Conservation (phyloP, 73 alveolate genomes). For the Uronychia setigera region DNA sequence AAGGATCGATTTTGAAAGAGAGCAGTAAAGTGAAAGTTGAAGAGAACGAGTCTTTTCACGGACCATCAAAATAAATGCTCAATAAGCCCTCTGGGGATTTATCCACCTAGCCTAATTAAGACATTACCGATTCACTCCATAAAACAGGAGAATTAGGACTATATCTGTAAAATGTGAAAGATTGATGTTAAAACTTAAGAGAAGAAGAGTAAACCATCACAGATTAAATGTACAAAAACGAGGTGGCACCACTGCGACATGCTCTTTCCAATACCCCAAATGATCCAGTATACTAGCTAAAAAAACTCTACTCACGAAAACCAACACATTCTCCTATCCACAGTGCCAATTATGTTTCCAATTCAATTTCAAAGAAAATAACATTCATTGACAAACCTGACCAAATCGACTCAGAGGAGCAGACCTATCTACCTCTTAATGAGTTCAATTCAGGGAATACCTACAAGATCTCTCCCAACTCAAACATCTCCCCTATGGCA, state of each 20-base stretch:
- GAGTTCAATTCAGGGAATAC: background rate
- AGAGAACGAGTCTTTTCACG: too few relatives aligned
- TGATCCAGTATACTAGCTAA: background rate
- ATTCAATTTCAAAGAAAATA: background rate
- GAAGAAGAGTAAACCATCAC: background rate
- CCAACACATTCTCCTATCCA: background rate
- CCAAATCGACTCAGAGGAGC: background rate
- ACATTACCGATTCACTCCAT: background rate
- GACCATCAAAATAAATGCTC: too few relatives aligned
- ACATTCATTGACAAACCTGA: background rate
- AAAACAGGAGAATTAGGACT: background rate
- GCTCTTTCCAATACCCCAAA: background rate
- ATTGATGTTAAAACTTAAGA: background rate
- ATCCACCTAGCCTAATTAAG: background rate
- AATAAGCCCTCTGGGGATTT: too few relatives aligned
- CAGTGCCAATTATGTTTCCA: background rate
- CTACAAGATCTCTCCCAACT: background rate
- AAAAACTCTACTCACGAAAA: background rate
- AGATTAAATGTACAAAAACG: background rate
- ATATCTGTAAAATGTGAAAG: background rate
- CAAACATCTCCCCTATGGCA: background rate
- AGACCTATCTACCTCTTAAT: background rate
- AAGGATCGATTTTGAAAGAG: too few relatives aligned
- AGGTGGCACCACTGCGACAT: background rate
- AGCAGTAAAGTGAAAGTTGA: too few relatives aligned